Percentiles rank a stretch among this genome's conserved stretches.
phyloP scores from a whole-genome alignment of 1,284 basidiomycete genomes.

The Apiotrichum domesticum region DNA sequence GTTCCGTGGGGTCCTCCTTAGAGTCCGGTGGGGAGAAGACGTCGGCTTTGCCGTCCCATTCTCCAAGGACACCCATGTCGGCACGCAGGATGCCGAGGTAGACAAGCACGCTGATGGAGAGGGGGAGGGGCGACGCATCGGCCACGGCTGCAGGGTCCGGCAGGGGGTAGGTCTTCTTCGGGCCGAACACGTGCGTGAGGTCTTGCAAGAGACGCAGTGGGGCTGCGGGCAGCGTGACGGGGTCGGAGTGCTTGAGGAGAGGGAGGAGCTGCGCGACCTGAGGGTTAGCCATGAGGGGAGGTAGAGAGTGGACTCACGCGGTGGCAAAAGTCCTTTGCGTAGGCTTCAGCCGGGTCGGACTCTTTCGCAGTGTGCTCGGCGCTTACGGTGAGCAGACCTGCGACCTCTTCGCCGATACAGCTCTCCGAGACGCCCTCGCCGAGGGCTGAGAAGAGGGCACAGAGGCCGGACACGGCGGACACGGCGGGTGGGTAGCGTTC shows the following conservation, averaged over 20 bases:
- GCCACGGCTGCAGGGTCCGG: conserved; percentile 15
- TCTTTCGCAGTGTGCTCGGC: conserved; percentile 4
- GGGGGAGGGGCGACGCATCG: conserved; percentile 25
- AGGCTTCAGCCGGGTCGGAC: conserved; percentile 6
- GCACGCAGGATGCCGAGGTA: conserved; percentile 19
- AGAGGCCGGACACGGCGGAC: conserved; percentile 15
- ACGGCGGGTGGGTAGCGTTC: conserved; percentile 24
- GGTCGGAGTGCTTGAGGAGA: conserved; percentile 10
- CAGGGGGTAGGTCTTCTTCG: conserved; percentile 10
- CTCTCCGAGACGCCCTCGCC: conserved; percentile 12
- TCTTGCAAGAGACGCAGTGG: conserved; percentile 30
- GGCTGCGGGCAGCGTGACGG: conserved; percentile 16
- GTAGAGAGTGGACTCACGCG: conserved; percentile 12
- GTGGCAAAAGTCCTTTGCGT: conserved; percentile 19
- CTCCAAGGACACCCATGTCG: background rate
- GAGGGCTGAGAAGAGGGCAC: conserved; percentile 15
- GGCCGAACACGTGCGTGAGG: conserved; percentile 18
- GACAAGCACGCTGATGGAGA: conserved; percentile 21
- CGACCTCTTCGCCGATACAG: conserved; percentile 29
- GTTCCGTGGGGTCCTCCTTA: background rate
- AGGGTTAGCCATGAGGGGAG: background rate
- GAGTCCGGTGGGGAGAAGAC: background rate
- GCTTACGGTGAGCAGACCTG: conserved; percentile 4
- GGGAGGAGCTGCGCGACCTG: conserved; percentile 14
- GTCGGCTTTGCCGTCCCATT: conserved; percentile 5